Conservation (phyloP, 768 basidiomycete species). For the Mycena capillaripes region DNA sequence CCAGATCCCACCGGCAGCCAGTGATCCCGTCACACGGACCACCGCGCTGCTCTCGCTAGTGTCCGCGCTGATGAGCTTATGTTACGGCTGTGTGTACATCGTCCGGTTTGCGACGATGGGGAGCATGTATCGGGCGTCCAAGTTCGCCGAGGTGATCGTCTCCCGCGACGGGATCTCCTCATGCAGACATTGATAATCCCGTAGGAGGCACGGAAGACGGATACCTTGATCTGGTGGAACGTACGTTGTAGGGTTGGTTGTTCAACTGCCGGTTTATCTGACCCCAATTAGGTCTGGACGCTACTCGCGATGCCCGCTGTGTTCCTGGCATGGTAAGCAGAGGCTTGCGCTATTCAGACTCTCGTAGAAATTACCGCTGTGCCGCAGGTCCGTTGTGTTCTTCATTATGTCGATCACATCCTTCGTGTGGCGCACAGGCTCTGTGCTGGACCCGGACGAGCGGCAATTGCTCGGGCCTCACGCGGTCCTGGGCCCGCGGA, state of each 20-base stretch:
- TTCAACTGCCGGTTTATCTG: no score
- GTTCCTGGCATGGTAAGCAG: constrained; percentile 75
- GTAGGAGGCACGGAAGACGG: constrained; percentile 67
- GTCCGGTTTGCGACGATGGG: constrained; percentile 81
- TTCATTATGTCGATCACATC: constrained; percentile 75
- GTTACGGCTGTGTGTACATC: constrained; percentile 82
- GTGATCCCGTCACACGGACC: constrained; percentile 74
- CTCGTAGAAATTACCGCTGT: background rate
- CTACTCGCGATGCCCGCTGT: constrained; percentile 74
- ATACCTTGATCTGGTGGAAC: constrained; percentile 59
- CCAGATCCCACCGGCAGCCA: constrained; percentile 65
- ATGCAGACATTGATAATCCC: background rate
- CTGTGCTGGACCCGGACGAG: constrained; percentile 54
- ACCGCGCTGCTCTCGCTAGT: constrained; percentile 74
- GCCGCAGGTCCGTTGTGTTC: constrained; percentile 72
- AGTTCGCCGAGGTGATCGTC: constrained; percentile 75
- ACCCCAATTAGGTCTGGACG: constrained; percentile 59
- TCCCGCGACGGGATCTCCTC: background rate
- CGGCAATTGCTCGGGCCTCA: constrained; percentile 52
- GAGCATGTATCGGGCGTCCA: constrained; percentile 77
- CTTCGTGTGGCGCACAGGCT: constrained; percentile 80
- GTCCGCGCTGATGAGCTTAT: constrained; percentile 78
- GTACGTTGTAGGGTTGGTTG: constrained; percentile 34
- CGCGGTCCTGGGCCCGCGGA: constrained; percentile 64
- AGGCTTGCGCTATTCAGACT: background rate